phyloP scores from a whole-genome alignment of 202 grass and related monocot genomes.

The Cymbopogon flexuosus region DNA sequence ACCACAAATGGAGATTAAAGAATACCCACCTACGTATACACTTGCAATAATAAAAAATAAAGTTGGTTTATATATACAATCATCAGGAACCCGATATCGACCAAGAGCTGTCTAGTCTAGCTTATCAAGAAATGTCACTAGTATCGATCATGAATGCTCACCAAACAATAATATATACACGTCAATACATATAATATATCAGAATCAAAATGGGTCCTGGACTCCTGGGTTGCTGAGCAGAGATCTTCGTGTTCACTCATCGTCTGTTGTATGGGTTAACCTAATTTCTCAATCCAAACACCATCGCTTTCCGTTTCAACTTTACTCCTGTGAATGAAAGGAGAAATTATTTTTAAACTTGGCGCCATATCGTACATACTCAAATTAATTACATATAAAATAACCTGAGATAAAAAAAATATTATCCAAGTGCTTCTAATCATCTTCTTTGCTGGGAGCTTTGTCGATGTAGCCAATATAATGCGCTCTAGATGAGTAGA shows the following conservation, averaged over 20 bases:
- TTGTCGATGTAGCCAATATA: too few species aligned
- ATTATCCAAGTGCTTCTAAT: neutral
- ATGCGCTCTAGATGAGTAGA: neutral
- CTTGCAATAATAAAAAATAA: neutral
- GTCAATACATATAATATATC: neutral
- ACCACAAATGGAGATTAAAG: neutral
- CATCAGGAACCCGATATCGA: neutral
- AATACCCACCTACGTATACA: neutral
- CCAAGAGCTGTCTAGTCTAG: neutral
- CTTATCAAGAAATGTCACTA: neutral
- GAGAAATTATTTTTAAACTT: neutral
- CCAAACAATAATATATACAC: neutral
- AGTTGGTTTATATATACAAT: neutral
- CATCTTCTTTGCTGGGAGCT: too few species aligned
- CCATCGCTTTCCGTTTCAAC: neutral
- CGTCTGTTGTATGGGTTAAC: neutral
- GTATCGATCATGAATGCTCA: conserved; percentile 3
- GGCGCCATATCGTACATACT: neutral
- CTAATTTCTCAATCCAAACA: conserved; percentile 25
- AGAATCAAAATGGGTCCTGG: neutral
- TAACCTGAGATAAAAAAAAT: neutral
- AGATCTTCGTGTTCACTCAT: neutral
- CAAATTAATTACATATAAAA: neutral
- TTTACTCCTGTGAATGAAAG: neutral
- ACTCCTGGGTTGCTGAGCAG: neutral